A percentile compares a stretch with the other conserved stretches of the same genome.
phyloP scores from a whole-genome alignment of 176 grass and related monocot genomes.

The Cenchrus fungigraminus region DNA sequence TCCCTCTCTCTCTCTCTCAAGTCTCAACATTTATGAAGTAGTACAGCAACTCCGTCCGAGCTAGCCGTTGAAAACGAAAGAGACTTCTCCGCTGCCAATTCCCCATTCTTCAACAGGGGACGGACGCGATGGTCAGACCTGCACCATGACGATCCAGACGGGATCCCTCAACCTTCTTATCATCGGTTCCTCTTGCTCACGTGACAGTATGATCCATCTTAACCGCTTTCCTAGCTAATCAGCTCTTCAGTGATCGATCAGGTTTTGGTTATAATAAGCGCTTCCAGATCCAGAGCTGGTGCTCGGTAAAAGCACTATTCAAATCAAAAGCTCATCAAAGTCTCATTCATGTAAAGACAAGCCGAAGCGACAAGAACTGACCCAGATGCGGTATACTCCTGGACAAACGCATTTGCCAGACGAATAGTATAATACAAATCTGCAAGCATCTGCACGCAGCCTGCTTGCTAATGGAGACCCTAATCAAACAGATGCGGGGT shows the following conservation, averaged over 20 bases:
- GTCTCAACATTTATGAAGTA: neutral
- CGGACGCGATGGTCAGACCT: neutral
- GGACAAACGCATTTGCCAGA: constrained; percentile 37
- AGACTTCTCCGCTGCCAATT: constrained; percentile 5
- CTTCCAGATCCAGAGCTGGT: constrained; percentile 33
- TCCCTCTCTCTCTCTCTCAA: neutral
- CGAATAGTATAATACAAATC: neutral
- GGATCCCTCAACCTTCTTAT: neutral
- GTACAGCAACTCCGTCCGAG: constrained; percentile 15
- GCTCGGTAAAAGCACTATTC: constrained; percentile 33
- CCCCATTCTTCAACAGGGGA: neutral
- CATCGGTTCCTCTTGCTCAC: neutral
- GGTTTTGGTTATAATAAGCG: constrained; percentile 18
- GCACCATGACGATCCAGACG: neutral
- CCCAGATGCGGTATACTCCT: constrained; percentile 30
- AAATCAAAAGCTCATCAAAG: constrained; percentile 31
- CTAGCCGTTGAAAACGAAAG: constrained; percentile 52
- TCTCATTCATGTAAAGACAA: constrained; percentile 28
- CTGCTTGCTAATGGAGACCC: constrained; percentile 20
- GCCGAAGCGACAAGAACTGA: constrained; percentile 40
- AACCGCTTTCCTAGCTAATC: constrained; percentile 10
- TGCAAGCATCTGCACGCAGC: constrained; percentile 23
- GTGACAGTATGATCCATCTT: constrained; percentile 6
- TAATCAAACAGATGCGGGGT: constrained; percentile 24
- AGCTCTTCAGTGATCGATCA: constrained; percentile 22